These are phyloP conservation scores for Candida parachauliodes DNA, from an alignment of 805 yeast species.

Conservation along the genomic window DNA sequence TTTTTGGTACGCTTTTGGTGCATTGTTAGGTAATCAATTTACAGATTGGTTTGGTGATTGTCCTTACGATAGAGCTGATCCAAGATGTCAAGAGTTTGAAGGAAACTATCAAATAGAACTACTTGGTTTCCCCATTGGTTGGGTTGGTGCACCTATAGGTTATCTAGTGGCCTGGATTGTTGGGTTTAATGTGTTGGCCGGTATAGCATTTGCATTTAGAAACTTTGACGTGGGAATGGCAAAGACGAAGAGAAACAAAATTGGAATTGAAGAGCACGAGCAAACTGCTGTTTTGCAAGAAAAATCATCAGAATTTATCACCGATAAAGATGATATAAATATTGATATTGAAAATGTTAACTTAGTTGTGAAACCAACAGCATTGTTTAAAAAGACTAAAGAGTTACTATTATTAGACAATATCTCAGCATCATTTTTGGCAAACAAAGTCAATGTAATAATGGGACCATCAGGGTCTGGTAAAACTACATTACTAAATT, in stretches of 20 bases:
- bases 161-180: conserved; percentile 56
- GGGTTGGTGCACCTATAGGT: conserved; percentile 65
- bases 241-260: conserved; percentile 31
- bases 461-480: conserved; percentile 49
- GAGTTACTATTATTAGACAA: conserved; percentile 17
- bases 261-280: conserved; percentile 17
- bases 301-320: conserved; percentile 10
- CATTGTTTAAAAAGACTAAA: background rate
- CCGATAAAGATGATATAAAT: conserved; percentile 12
- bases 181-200: conserved; percentile 50
- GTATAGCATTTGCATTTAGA: conserved; percentile 43
- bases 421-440: conserved; percentile 27
- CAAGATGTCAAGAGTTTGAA: conserved; percentile 39
- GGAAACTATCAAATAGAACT: conserved; percentile 52
- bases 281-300: background rate
- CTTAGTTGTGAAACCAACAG: conserved; percentile 42
- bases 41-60: conserved; percentile 60
- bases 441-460: conserved; percentile 36
- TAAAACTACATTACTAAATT: conserved; percentile 38
- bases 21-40: conserved; percentile 61
- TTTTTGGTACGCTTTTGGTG: conserved; percentile 78
- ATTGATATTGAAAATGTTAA: conserved; percentile 22
- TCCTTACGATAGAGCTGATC: conserved; percentile 22
- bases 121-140: conserved; percentile 59
- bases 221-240: conserved; percentile 55